Percentiles rank a stretch among this genome's conserved stretches.
phyloP scores from a whole-genome alignment of 805 yeast species.

The Sporopachydermia quercuum region DNA sequence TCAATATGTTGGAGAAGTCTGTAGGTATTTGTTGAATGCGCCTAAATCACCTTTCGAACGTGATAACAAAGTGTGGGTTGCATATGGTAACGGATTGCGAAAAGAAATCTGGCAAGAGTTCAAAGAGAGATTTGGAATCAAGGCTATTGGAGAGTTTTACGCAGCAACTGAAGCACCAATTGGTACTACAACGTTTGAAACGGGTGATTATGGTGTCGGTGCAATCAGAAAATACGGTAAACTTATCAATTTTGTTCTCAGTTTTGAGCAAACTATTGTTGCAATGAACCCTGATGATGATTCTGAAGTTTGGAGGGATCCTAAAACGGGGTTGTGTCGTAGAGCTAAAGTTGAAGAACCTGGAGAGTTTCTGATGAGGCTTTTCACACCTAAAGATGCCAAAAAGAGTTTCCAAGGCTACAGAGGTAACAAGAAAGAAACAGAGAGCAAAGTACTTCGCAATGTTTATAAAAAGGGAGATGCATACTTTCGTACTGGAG shows the following conservation, averaged over 20 bases:
- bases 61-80: slow-evolving; percentile 45
- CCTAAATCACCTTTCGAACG: slow-evolving; percentile 47
- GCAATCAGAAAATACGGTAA: slow-evolving; percentile 75
- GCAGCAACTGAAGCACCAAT: slow-evolving; percentile 90
- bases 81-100: slow-evolving; percentile 85
- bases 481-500: slow-evolving; percentile 86
- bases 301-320: slow-evolving; percentile 52
- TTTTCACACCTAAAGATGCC: slow-evolving; percentile 47
- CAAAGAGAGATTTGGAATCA: slow-evolving; percentile 60
- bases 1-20: slow-evolving; percentile 91
- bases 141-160: slow-evolving; percentile 77
- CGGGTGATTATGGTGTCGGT: slow-evolving; percentile 68
- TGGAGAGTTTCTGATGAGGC: slow-evolving; percentile 76
- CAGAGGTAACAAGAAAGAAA: slow-evolving; percentile 63
- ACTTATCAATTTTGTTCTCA: slow-evolving; percentile 34
- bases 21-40: slow-evolving; percentile 66
- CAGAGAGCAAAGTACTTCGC: slow-evolving; percentile 56
- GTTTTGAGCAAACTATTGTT: slow-evolving; percentile 43
- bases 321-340: slow-evolving; percentile 45
- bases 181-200: slow-evolving; percentile 70
- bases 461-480: slow-evolving; percentile 77
- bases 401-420: slow-evolving; percentile 81
- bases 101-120: slow-evolving; percentile 78
- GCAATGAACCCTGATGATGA: slow-evolving; percentile 75
- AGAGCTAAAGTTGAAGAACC: slow-evolving; percentile 46